These are phyloP conservation scores for Suillus decipiens DNA, from an alignment of 768 basidiomycete genomes.

Conservation along the genomic window DNA sequence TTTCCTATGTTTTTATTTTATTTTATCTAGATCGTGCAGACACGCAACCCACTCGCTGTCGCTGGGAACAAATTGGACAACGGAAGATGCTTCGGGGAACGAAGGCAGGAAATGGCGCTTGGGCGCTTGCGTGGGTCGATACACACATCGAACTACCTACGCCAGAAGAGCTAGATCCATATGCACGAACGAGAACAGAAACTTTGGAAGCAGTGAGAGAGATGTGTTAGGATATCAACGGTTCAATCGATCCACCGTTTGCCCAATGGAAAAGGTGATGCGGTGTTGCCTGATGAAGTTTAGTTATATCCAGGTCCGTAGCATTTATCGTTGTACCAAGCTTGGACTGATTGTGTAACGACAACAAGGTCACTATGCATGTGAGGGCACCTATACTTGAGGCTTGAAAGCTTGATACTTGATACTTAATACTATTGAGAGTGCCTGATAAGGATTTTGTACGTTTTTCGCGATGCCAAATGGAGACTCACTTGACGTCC, in stretches of 20 bases:
- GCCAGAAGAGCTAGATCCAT: constrained; percentile 24
- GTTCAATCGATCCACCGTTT: neutral
- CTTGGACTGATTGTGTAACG: neutral
- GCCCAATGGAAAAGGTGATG: neutral
- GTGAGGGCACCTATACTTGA: neutral
- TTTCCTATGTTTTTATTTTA: constrained; percentile 8
- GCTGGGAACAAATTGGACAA: constrained; percentile 61
- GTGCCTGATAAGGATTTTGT: neutral
- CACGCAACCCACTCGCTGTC: constrained; percentile 70
- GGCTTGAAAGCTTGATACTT: neutral
- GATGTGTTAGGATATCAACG: neutral
- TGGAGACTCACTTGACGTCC: neutral
- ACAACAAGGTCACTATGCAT: neutral
- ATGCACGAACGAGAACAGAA: constrained; percentile 22
- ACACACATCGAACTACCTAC: constrained; percentile 41
- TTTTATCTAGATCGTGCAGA: constrained; percentile 62
- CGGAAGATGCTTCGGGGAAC: constrained; percentile 63
- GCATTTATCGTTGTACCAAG: neutral
- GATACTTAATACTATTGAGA: neutral
- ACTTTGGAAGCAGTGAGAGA: constrained; percentile 4
- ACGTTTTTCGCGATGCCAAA: neutral
- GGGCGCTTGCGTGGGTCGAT: constrained; percentile 82
- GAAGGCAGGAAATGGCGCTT: constrained; percentile 76
- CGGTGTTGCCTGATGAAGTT: neutral
- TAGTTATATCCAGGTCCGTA: neutral